Evolutionary conservation across 345 rosid species (phyloP), one percentile per base, ranked within the genome.

Genomic region (Theobroma cacao): DNA sequence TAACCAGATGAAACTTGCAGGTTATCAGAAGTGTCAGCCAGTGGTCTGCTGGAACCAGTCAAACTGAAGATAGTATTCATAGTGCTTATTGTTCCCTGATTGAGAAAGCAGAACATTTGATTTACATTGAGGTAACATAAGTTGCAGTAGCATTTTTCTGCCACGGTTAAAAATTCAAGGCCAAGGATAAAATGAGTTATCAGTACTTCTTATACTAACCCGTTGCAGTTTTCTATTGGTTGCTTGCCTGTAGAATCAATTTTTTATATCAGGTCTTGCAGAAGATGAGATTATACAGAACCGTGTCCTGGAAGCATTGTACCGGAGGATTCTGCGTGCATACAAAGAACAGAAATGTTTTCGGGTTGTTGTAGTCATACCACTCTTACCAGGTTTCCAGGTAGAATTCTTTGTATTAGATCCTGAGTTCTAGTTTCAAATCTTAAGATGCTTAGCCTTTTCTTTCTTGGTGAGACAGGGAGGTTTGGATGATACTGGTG

Each of bases 351-450:
- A 87, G 30, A 88, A 84, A 61, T 81, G 89, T 76, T 93, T 95
- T 72, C 87, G 97, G 48, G 94, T 89, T 20, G 88, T 95, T 79
- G 48, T 95, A 74, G 91, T 93, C 84, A 71, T 93, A 77, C 99
- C 99, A 1, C 96, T 95, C 78, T 78, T 90, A 74, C 97, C 99
- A 75, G 99, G 99, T 61, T 95, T 95, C 88, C 98, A 95, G 96
- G 98, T 94, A 75, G 26, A 24, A 30, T 41, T 18, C 50, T 48
- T 43, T 10, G 33, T 65, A 24, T 73, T 11, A 38, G 61, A 38
- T 43, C 59, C 52, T 43, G 53, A 38, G 7, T 63, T 53, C 64
- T 45, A 12, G 30, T 47, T 74, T 52, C 9, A 47, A 66, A 24
- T 10, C 3, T n/a, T n/a, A 33, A 48, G 47, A 62, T 67, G 58